A percentile compares a stretch with the other conserved stretches of the same genome.
These are phyloP conservation scores for Linderniella brevidens DNA, from an alignment of 257 asterid species.

Conservation along the genomic window DNA sequence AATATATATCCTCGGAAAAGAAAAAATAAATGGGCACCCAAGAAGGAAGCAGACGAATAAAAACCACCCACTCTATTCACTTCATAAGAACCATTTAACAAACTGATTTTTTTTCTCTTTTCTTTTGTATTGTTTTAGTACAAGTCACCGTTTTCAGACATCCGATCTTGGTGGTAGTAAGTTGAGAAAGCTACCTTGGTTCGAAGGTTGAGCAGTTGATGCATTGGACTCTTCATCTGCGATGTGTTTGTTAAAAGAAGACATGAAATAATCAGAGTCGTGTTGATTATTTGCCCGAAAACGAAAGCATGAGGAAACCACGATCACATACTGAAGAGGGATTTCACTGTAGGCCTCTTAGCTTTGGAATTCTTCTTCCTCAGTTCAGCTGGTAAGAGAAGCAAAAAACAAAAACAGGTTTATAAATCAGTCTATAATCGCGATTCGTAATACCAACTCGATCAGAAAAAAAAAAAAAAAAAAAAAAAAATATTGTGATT, in stretches of 20 bases:
- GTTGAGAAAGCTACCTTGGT: conserved; percentile 53
- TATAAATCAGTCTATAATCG: not conserved
- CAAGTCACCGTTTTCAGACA: conserved; percentile 12
- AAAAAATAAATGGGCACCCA: too few species aligned
- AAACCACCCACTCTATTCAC: too few species aligned
- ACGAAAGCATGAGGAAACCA: conserved; percentile 9
- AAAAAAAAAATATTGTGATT: not conserved
- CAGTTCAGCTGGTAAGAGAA: conserved; percentile 38
- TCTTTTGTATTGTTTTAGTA: too few species aligned
- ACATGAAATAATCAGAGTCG: too few species aligned
- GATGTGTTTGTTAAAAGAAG: not conserved
- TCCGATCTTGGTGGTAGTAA: conserved; percentile 39
- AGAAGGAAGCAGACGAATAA: not conserved
- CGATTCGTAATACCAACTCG: too few species aligned
- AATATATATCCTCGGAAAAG: too few species aligned
- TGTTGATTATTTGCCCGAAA: too few species aligned
- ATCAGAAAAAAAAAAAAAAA: not conserved
- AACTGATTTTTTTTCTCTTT: too few species aligned
- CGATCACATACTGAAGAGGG: conserved; percentile 51
- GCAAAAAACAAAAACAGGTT: not conserved
- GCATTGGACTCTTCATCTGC: conserved; percentile 52
- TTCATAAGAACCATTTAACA: too few species aligned
- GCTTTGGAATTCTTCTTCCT: conserved; percentile 70
- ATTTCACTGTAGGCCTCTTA: conserved; percentile 70
- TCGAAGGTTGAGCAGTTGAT: conserved; percentile 24